Evolutionary conservation across 2,329 filamentous ascomycete genomes (phyloP).

Genomic region (Aureobasidium sp.): DNA sequence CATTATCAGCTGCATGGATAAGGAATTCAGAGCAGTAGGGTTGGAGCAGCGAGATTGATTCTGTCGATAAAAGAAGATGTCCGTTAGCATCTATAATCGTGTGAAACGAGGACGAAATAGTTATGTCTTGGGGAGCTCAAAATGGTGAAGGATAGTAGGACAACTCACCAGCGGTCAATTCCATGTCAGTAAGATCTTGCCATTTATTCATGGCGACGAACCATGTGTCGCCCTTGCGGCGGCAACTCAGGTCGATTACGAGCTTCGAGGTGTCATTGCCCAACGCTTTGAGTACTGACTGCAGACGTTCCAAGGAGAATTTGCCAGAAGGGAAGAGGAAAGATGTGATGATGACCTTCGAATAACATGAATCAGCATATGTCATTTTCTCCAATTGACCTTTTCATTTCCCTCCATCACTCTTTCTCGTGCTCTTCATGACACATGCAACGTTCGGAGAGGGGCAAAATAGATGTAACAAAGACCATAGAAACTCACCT

Average conservation of each 20-base stretch:
- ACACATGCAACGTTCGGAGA: neutral
- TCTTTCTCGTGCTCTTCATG: neutral
- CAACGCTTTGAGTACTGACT: conserved; percentile 65
- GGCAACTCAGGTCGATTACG: conserved; percentile 91
- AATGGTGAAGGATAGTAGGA: neutral
- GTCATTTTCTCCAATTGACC: neutral
- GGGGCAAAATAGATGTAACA: neutral
- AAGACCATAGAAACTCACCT: conserved; percentile 48
- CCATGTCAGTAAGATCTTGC: conserved; percentile 96
- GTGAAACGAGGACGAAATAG: neutral
- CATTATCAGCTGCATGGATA: conserved; percentile 94
- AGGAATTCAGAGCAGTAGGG: conserved; percentile 95
- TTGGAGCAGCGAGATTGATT: conserved; percentile 71
- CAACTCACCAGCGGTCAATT: conserved; percentile 68
- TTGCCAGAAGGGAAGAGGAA: conserved; percentile 80
- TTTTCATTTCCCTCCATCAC: neutral
- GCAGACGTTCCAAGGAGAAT: conserved; percentile 71
- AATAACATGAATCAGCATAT: neutral
- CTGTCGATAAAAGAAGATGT: conserved; percentile 38
- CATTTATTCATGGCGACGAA: conserved; percentile 99
- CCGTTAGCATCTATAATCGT: neutral
- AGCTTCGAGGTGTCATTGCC: conserved; percentile 70
- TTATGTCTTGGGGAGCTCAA: neutral
- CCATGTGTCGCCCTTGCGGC: conserved; percentile 70
- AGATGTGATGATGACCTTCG: conserved; percentile 89